phyloP scores from a whole-genome alignment of 176 grass and related monocot species.

The Oryza coarctata region DNA sequence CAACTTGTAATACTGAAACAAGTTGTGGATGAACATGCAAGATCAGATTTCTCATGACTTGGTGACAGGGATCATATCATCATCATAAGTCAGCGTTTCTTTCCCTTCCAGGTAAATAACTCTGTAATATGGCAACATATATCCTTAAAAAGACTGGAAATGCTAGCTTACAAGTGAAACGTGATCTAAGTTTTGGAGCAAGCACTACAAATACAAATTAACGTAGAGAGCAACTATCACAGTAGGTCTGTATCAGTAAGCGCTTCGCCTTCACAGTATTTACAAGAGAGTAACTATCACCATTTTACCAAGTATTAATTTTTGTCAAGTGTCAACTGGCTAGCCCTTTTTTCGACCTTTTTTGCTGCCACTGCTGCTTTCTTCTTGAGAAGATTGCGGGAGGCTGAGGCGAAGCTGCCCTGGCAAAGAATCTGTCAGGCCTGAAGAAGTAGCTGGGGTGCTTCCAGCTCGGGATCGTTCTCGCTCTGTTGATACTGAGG shows the following conservation, averaged over 20 bases:
- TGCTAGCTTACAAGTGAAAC: constrained; percentile 23
- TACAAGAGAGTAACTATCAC: constrained; percentile 24
- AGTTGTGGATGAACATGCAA: neutral
- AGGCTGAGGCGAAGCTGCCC: constrained; percentile 50
- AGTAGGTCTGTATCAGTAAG: neutral
- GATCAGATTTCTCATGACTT: neutral
- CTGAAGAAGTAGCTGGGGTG: constrained; percentile 28
- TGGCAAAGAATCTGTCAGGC: constrained; percentile 41
- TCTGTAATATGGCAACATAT: neutral
- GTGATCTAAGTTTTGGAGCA: neutral
- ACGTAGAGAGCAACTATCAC: neutral
- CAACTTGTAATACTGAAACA: neutral
- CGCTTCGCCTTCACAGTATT: constrained; percentile 33
- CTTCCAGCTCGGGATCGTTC: constrained; percentile 16
- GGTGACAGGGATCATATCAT: neutral
- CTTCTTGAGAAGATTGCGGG: constrained; percentile 46
- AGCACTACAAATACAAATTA: constrained; percentile 7
- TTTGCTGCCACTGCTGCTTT: constrained; percentile 17
- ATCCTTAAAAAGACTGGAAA: neutral
- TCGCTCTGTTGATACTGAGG: constrained; percentile 7
- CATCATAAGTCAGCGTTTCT: neutral
- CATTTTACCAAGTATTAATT: neutral
- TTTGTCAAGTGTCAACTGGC: neutral
- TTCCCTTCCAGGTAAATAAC: constrained; percentile 2
- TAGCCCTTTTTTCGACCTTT: constrained; percentile 9